Percentiles rank a stretch among this genome's conserved stretches.
phyloP scores from a whole-genome alignment of 768 basidiomycete genomes.

The Kwoniella mangroviensis region DNA sequence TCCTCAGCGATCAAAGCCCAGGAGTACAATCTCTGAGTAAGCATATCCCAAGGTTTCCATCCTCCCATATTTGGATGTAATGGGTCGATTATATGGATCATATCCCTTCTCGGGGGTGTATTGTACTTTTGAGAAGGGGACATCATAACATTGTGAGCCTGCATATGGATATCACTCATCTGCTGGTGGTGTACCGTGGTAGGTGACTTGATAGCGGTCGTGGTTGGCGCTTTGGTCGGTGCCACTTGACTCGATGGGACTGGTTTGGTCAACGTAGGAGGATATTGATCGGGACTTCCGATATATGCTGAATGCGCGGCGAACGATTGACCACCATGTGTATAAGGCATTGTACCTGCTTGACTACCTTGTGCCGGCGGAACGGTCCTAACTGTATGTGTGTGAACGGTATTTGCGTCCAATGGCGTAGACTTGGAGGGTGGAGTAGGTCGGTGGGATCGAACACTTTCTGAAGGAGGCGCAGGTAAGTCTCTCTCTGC shows the following conservation, averaged over 20 bases:
- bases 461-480: slow-evolving; percentile 31
- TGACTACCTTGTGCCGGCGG: not conserved
- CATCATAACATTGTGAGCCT: slow-evolving; percentile 5
- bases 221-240: not conserved
- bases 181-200: not conserved
- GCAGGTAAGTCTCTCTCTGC: slow-evolving; percentile 35
- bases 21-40: slow-evolving; percentile 53
- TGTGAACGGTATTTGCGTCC: slow-evolving; percentile 4
- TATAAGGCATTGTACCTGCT: slow-evolving; percentile 2
- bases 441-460: slow-evolving; percentile 28
- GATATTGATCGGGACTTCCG: slow-evolving; percentile 20
- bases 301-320: slow-evolving; percentile 11
- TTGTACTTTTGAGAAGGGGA: slow-evolving; percentile 2
- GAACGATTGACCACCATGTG: not conserved
- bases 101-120: slow-evolving; percentile 18
- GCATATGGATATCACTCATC: slow-evolving; percentile 17
- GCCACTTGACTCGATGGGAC: slow-evolving; percentile 13
- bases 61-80: slow-evolving; percentile 13
- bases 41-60: slow-evolving; percentile 51
- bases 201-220: not conserved
- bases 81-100: slow-evolving; percentile 29
- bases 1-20: slow-evolving; percentile 57
- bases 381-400: not conserved
- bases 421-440: slow-evolving; percentile 5
- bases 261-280: slow-evolving; percentile 6